phyloP scores from a whole-genome alignment of 2,329 filamentous ascomycete genomes.

The Zymoseptoria crescenta region DNA sequence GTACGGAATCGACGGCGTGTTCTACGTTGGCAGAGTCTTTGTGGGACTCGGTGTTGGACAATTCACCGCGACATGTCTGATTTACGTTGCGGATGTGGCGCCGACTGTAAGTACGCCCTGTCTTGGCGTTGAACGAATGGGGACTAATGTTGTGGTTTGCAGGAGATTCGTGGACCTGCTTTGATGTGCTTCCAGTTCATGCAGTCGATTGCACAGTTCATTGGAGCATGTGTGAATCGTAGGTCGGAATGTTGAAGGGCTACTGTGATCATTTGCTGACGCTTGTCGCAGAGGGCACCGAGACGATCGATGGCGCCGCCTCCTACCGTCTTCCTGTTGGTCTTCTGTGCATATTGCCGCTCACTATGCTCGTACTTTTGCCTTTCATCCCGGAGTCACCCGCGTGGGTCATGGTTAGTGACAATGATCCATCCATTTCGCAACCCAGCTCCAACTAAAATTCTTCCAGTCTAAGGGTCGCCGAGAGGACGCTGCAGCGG shows the following conservation, averaged over 20 bases:
- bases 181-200: slow-evolving; percentile 19
- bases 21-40: slow-evolving; percentile 16
- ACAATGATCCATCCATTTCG: not conserved
- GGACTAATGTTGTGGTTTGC: not conserved
- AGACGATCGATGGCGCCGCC: slow-evolving; percentile 14
- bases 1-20: slow-evolving; percentile 15
- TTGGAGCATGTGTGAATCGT: slow-evolving; percentile 17
- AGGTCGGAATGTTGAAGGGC: not conserved
- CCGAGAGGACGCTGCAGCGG: slow-evolving; percentile 11
- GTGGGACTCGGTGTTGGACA: slow-evolving; percentile 16
- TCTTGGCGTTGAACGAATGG: not conserved
- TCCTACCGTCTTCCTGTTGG: slow-evolving; percentile 16
- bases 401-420: slow-evolving; percentile 16
- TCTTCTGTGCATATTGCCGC: slow-evolving; percentile 9
- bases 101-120: slow-evolving; percentile 3
- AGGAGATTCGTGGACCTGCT: slow-evolving; percentile 14
- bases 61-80: slow-evolving; percentile 16
- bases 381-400: slow-evolving; percentile 15
- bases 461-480: not conserved
- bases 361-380: slow-evolving; percentile 17
- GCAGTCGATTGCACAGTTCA: slow-evolving; percentile 16
- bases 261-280: not conserved
- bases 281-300: slow-evolving; percentile 6
- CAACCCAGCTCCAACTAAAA: not conserved
- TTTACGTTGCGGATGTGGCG: slow-evolving; percentile 17